phyloP scores from a whole-genome alignment of 352 stramenopile species.

The Globisporangium iwayamae region DNA sequence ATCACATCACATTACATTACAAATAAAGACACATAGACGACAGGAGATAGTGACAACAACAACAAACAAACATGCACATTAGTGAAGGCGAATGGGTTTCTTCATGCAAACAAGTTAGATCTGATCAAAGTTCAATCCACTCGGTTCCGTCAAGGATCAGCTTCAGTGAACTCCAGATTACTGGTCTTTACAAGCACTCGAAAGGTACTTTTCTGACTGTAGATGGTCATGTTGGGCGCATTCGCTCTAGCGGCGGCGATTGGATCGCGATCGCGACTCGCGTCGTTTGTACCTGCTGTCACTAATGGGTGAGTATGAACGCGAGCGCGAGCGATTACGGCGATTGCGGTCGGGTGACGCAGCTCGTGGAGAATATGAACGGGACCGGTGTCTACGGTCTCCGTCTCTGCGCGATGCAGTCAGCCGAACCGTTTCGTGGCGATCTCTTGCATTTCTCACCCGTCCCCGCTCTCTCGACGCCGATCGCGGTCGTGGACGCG shows the following conservation, averaged over 20 bases:
- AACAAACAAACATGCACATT: background rate
- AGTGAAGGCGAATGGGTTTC: background rate
- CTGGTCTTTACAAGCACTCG: too few relatives aligned
- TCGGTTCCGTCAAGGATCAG: background rate
- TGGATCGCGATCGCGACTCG: constrained; percentile 1
- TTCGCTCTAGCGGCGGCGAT: background rate
- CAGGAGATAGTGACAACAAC: background rate
- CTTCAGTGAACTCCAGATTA: background rate
- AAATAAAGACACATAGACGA: constrained; percentile 9
- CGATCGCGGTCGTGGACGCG: constrained; percentile 3
- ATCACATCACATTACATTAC: background rate
- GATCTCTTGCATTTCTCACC: background rate
- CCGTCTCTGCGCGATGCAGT: background rate
- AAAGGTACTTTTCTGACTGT: background rate
- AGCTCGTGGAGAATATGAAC: background rate
- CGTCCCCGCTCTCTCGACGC: constrained; percentile 1
- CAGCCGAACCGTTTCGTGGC: too few relatives aligned
- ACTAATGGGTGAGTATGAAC: constrained; percentile 2
- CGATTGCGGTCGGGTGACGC: background rate
- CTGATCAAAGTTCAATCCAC: background rate
- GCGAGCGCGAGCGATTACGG: background rate
- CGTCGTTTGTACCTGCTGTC: constrained; percentile 1
- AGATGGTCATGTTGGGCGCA: background rate
- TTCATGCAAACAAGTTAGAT: constrained; percentile 6
- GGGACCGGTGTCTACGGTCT: background rate